Percentiles rank a stretch among this genome's conserved stretches.
Conservation (phyloP, 176 grass and related monocot genomes). For the Oryza meridionalis region DNA sequence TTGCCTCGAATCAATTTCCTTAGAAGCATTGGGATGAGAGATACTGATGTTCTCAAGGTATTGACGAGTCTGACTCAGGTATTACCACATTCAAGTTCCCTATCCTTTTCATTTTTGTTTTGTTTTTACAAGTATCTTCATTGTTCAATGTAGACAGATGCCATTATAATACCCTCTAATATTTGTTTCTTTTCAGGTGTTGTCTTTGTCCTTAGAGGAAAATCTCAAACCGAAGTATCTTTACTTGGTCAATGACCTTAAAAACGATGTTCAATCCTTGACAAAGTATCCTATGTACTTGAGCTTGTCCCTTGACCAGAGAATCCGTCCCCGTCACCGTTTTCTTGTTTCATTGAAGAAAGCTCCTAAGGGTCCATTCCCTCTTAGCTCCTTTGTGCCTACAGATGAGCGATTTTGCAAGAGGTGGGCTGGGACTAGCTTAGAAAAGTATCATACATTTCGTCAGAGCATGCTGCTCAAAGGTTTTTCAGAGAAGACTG, state of each 20-base stretch:
- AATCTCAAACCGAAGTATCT: slow-evolving; percentile 88
- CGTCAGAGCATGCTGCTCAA: slow-evolving; percentile 66
- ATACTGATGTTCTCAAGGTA: slow-evolving; percentile 86
- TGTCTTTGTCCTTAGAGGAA: slow-evolving; percentile 88
- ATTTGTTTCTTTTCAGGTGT: slow-evolving; percentile 63
- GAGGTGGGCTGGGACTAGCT: slow-evolving; percentile 88
- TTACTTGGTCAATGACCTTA: slow-evolving; percentile 82
- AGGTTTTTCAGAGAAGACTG: slow-evolving; percentile 61
- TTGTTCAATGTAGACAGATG: slow-evolving; percentile 3
- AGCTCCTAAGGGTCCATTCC: slow-evolving; percentile 94
- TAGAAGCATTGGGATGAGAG: slow-evolving; percentile 86
- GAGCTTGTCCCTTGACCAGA: slow-evolving; percentile 90
- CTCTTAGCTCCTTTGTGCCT: slow-evolving; percentile 85
- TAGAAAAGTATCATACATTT: slow-evolving; percentile 87
- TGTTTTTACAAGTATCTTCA: not conserved
- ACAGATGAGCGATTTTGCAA: slow-evolving; percentile 89
- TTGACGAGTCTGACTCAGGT: slow-evolving; percentile 96
- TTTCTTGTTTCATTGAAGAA: slow-evolving; percentile 95
- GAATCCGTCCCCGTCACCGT: slow-evolving; percentile 84
- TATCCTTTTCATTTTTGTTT: slow-evolving; percentile 8
- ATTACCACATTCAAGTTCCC: slow-evolving; percentile 31
- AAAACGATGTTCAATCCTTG: slow-evolving; percentile 73
- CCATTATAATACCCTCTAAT: slow-evolving; percentile 18
- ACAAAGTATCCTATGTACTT: slow-evolving; percentile 97
- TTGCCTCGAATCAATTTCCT: slow-evolving; percentile 90